Base-by-base conservation (phyloP, 129 eudicot genomes). In the Scalesia atractyloides region DNA sequence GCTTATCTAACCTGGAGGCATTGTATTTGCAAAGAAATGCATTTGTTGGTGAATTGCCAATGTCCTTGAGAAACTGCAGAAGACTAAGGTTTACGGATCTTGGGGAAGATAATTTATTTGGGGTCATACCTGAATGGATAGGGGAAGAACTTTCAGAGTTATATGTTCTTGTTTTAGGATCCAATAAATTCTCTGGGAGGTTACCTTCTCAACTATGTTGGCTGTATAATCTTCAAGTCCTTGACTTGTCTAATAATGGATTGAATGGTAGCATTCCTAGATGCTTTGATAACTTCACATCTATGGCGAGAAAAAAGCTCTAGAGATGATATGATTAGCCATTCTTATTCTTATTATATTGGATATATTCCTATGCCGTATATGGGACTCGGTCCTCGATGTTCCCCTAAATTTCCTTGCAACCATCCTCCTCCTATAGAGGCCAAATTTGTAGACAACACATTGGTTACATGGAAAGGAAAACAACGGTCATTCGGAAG, bases 201-300 rank as follows among this genome's bases (percentile, higher is more conserved):
- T 62, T 78, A 43, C 81, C 86, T 17, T 62, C 68, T 47, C 41
- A 33, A 9, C 1, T 79, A 54, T 74, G 84, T 60, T 14, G 56
- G 49, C 49, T 81, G 49, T 14, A 22, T 1, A 49, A 65, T 36
- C 51, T 76, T 49, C 79, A 76, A 50, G 10, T 82, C 50, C 76
- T 82, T 52, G 79, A 82, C 48, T 14, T 83, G 9, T 83, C 86
- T 47, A 44, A 41, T 9, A 83, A 83, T 43, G 46, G 43, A 39
- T 8, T 73, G 15, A 51, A 19, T 0, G 88, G 88, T 16, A 12
- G 10, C 22, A 73, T 84, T 60, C 78, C 78, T 50, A 18, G n/a
- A 9, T 81, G 85, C 57, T 34, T 81, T 6, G 9, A 18, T 4
- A 54, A 71, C 39, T 52, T 73, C 69, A 62, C 66, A 14, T 64